Evolutionary conservation across 768 basidiomycete species (phyloP).

Genomic region (Serendipita sp.): DNA sequence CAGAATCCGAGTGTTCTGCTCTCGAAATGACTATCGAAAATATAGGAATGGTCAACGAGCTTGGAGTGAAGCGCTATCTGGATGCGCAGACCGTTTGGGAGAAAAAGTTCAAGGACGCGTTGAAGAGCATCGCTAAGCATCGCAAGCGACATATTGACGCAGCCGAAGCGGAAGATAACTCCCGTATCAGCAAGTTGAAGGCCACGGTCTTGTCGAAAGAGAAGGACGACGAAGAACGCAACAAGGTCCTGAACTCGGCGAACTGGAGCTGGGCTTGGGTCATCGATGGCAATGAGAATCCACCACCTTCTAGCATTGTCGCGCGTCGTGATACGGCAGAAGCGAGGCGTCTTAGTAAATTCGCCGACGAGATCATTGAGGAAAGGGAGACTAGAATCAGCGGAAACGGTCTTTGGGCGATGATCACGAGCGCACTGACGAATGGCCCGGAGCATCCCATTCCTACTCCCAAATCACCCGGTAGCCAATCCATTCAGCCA

Average conservation of each 20-base stretch:
- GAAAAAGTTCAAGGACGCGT: constrained; percentile 45
- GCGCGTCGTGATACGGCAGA: constrained; percentile 77
- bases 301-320: constrained; percentile 85
- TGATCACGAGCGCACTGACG: constrained; percentile 49
- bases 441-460: constrained; percentile 25
- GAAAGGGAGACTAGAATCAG: constrained; percentile 43
- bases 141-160: constrained; percentile 46
- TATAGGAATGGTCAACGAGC: constrained; percentile 65
- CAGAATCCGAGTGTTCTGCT: constrained; percentile 47
- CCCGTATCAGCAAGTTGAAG: constrained; percentile 12
- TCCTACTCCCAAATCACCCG: neutral
- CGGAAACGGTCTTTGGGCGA: constrained; percentile 58
- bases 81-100: constrained; percentile 44
- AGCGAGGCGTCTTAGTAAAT: constrained; percentile 51
- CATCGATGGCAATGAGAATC: constrained; percentile 58
- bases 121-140: constrained; percentile 44
- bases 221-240: constrained; percentile 15
- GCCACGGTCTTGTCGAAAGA: constrained; percentile 17
- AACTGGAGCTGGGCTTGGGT: constrained; percentile 80
- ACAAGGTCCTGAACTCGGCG: constrained; percentile 27
- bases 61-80: constrained; percentile 59
- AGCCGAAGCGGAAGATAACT: constrained; percentile 17
- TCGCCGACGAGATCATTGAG: constrained; percentile 52
- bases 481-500: neutral
- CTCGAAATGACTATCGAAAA: constrained; percentile 47